phyloP scores from a whole-genome alignment of 1,284 basidiomycete genomes.

The Ustilago trichophora region DNA sequence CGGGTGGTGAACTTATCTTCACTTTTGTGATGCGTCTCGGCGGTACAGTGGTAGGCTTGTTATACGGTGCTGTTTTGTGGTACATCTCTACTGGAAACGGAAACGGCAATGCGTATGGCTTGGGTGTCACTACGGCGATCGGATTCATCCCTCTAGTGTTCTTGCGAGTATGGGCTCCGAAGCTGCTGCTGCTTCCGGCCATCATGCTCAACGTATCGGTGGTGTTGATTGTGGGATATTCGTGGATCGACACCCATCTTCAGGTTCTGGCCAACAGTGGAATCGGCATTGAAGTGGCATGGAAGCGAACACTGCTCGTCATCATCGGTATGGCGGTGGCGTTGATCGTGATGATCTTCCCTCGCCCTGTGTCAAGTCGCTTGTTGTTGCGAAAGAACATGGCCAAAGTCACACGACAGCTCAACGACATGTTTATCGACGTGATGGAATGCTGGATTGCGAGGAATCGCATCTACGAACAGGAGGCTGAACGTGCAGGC shows the following conservation, averaged over 20 bases:
- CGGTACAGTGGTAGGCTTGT: conserved; percentile 67
- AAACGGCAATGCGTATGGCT: conserved; percentile 74
- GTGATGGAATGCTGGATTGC: conserved; percentile 45
- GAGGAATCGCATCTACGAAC: conserved; percentile 68
- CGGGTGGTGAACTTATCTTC: conserved; percentile 58
- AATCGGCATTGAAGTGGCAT: conserved; percentile 69
- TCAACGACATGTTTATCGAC: conserved; percentile 29
- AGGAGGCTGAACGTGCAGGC: conserved; percentile 59
- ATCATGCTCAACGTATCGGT: conserved; percentile 79
- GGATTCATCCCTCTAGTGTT: conserved; percentile 73
- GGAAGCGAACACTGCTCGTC: conserved; percentile 68
- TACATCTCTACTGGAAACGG: conserved; percentile 71
- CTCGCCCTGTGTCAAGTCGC: conserved; percentile 71
- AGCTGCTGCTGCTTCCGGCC: conserved; percentile 74
- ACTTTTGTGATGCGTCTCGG: conserved; percentile 50
- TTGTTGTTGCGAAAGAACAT: conserved; percentile 70
- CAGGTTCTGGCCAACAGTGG: conserved; percentile 55
- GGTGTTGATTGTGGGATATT: conserved; percentile 65
- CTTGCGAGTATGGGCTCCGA: conserved; percentile 78
- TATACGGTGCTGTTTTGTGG: conserved; percentile 78
- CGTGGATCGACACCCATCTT: conserved; percentile 51
- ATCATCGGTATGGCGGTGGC: conserved; percentile 64
- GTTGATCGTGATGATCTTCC: conserved; percentile 58
- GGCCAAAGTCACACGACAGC: conserved; percentile 60
- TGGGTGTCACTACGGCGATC: conserved; percentile 76